Percentiles rank a stretch among this genome's conserved stretches.
Evolutionary conservation across 768 basidiomycete genomes (phyloP).

Genomic region (Ephemerocybe angulata): DNA sequence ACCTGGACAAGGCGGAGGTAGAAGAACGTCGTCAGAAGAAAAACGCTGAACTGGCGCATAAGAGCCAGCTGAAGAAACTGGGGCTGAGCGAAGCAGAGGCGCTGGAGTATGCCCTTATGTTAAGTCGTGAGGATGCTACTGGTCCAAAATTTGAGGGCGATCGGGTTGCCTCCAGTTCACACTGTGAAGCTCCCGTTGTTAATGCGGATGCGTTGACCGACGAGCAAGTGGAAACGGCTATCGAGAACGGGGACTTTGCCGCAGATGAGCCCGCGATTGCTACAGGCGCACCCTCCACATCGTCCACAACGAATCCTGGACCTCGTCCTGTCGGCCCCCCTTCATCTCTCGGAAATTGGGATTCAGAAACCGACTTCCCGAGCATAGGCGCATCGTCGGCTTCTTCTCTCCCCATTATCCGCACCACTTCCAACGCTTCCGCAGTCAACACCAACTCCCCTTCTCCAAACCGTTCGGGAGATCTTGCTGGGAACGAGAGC

Average conservation of each 20-base stretch:
- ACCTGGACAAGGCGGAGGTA: neutral
- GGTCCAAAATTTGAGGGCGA: neutral
- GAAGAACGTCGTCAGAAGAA: conserved; percentile 50
- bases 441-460: neutral
- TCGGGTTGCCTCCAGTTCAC: too few relatives aligned
- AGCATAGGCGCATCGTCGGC: too few relatives aligned
- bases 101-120: conserved; percentile 78
- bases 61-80: conserved; percentile 53
- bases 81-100: conserved; percentile 74
- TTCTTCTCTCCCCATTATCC: neutral
- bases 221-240: conserved; percentile 17
- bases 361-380: neutral
- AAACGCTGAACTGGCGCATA: conserved; percentile 32
- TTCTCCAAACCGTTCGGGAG: neutral
- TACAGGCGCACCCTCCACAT: too few relatives aligned
- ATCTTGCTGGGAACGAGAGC: neutral
- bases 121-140: conserved; percentile 66
- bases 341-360: neutral
- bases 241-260: neutral
- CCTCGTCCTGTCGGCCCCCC: neutral
- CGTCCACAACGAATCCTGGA: too few relatives aligned
- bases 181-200: too few relatives aligned
- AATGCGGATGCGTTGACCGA: conserved; percentile 29
- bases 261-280: neutral
- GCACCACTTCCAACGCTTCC: too few relatives aligned